A percentile compares a stretch with the other conserved stretches of the same genome.
Conservation (phyloP, 148 eudicot species). For the Rhododendron simsii region DNA sequence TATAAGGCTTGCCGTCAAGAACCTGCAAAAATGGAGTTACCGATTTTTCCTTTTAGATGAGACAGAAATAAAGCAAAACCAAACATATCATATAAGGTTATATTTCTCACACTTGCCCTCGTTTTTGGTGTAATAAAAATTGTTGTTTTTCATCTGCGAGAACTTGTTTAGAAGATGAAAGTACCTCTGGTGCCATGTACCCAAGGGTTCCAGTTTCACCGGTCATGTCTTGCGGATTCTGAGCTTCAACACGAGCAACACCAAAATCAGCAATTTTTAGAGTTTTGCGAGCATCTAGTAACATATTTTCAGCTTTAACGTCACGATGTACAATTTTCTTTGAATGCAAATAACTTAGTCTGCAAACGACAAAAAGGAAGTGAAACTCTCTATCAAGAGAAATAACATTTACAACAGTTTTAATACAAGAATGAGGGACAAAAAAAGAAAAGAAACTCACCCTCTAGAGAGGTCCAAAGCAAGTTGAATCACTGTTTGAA, state of each 20-base stretch:
- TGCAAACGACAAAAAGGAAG: slow-evolving; percentile 6
- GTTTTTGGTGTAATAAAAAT: background rate
- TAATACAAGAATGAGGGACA: background rate
- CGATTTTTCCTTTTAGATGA: background rate
- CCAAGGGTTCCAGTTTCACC: slow-evolving; percentile 94
- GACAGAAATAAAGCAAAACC: background rate
- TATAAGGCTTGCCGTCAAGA: slow-evolving; percentile 87
- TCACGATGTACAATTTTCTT: slow-evolving; percentile 88
- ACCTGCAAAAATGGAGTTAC: slow-evolving; percentile 41
- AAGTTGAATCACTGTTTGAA: slow-evolving; percentile 64
- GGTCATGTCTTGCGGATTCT: slow-evolving; percentile 88
- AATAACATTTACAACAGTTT: background rate
- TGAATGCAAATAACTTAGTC: slow-evolving; percentile 81
- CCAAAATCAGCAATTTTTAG: slow-evolving; percentile 95
- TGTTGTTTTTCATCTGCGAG: slow-evolving; percentile 26
- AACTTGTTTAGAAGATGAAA: background rate
- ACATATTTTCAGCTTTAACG: slow-evolving; percentile 90
- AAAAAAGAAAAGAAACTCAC: slow-evolving; percentile 28
- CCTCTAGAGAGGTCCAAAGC: slow-evolving; percentile 90
- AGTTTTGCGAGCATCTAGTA: slow-evolving; percentile 45
- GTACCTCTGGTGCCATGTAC: slow-evolving; percentile 98
- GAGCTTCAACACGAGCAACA: slow-evolving; percentile 96
- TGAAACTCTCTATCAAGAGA: background rate
- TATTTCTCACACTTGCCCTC: background rate
- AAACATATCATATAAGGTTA: background rate